A percentile compares a stretch with the other conserved stretches of the same genome.
Evolutionary conservation across 2,329 filamentous ascomycete genomes (phyloP).

Genomic region (Aschersonia sp.): DNA sequence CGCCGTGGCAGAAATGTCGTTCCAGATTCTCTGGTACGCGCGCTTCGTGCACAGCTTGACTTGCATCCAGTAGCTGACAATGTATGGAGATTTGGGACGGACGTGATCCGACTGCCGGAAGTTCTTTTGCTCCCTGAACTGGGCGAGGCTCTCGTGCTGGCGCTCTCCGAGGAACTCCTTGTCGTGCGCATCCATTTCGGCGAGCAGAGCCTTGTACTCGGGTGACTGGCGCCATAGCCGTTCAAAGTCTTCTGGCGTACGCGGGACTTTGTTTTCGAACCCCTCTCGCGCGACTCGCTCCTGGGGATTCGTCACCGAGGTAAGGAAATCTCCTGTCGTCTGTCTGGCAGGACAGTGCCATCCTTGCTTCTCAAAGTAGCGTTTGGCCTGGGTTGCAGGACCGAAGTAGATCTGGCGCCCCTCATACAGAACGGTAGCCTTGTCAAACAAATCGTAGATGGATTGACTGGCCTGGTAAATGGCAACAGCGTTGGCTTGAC

Average conservation of each 20-base stretch:
- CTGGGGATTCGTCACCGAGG: slow-evolving; percentile 48
- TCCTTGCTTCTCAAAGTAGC: slow-evolving; percentile 54
- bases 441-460: slow-evolving; percentile 63
- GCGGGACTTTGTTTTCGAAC: slow-evolving; percentile 45
- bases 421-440: slow-evolving; percentile 59
- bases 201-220: slow-evolving; percentile 25
- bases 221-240: slow-evolving; percentile 27
- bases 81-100: slow-evolving; percentile 39
- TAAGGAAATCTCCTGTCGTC: slow-evolving; percentile 56
- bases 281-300: slow-evolving; percentile 42
- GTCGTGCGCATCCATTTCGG: slow-evolving; percentile 36
- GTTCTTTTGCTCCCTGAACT: slow-evolving; percentile 32
- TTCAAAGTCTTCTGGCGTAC: slow-evolving; percentile 57
- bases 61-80: slow-evolving; percentile 40
- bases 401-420: slow-evolving; percentile 69
- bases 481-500: slow-evolving; percentile 48
- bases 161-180: slow-evolving; percentile 26
- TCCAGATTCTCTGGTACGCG: slow-evolving; percentile 36
- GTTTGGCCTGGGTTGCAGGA: slow-evolving; percentile 39
- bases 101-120: slow-evolving; percentile 35
- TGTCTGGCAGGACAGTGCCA: slow-evolving; percentile 53
- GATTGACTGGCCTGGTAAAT: slow-evolving; percentile 59
- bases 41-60: slow-evolving; percentile 34
- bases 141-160: slow-evolving; percentile 20
- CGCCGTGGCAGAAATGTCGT: slow-evolving; percentile 32